Conservation (phyloP, 805 yeast species). For the Cyberlindnera sargentensis region DNA sequence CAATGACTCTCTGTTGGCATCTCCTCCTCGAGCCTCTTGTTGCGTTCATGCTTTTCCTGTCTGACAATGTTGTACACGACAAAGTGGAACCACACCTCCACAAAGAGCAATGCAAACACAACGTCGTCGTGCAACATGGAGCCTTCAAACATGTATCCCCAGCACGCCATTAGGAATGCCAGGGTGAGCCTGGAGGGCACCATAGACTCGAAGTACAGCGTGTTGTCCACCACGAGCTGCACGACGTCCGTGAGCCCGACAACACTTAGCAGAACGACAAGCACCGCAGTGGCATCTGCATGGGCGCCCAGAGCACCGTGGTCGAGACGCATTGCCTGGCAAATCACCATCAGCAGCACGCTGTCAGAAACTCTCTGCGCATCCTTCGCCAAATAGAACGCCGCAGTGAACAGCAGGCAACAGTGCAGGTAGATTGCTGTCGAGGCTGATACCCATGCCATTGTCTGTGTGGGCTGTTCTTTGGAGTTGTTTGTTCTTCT, state of each 20-base stretch:
- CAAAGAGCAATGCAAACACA: constrained; percentile 47
- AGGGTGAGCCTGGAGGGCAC: constrained; percentile 50
- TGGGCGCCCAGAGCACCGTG: constrained; percentile 1
- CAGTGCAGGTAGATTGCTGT: constrained; percentile 42
- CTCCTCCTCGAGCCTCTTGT: constrained; percentile 34
- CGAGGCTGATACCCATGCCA: constrained; percentile 47
- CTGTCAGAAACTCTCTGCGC: constrained; percentile 38
- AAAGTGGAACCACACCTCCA: constrained; percentile 67
- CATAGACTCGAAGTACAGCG: constrained; percentile 46
- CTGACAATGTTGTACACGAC: constrained; percentile 53
- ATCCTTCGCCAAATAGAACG: constrained; percentile 42
- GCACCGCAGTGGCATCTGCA: neutral
- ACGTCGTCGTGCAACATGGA: constrained; percentile 50
- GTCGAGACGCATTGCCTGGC: constrained; percentile 40
- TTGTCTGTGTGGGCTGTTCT: constrained; percentile 13
- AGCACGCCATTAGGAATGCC: constrained; percentile 43
- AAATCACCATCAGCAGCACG: constrained; percentile 43
- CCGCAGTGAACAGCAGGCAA: constrained; percentile 34
- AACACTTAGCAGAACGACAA: constrained; percentile 39
- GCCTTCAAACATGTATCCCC: constrained; percentile 39
- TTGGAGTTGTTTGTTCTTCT: neutral
- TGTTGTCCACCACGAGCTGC: constrained; percentile 43
- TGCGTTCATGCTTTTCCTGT: constrained; percentile 45
- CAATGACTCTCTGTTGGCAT: no score
- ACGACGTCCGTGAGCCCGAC: constrained; percentile 47